Evolutionary conservation across 1,139 yeast genomes (phyloP), one percentile per base, ranked within the genome.

Genomic region (Pichia sp.): DNA sequence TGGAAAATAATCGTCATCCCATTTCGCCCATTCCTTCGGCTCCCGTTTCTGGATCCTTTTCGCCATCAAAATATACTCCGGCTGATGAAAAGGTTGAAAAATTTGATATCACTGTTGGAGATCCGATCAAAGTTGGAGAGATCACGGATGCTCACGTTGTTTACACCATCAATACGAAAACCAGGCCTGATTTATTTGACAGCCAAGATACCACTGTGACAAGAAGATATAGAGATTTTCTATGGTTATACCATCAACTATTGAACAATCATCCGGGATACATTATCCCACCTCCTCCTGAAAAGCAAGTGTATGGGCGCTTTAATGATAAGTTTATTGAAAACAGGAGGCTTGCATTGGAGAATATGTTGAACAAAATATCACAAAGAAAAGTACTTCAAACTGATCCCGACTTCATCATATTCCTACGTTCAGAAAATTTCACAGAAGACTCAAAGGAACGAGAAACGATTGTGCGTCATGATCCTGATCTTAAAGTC

Each of bases 281-380:
- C 56, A 86, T 95, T 45, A 85, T 95, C 31, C 99, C 99, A 0
- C 97, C 99, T 0, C 98, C 99, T 10, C 99, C 99, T 1, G 89
- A 90, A 42, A 95, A 95, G 67, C 98, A 93, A 70, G 88, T 90
- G 0, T 86, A 92, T 56, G 97, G 97, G 3, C 76, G 96, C 60
- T 74, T 74, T 55, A 89, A 90, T 65, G 92, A 88, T 62, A 90
- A 85, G 64, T 90, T 93, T 65, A 84, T 93, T 53, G 98, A 92
- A 67, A 83, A 82, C 61, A 80, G 99, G 70, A 76, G 98, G 57
- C 74, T 84, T 44, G 90, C 95, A n/a, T 75, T 93, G 68, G 97
- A 92, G 66, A 82, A 80, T 61, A 95, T 93, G 99, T 76, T 93
- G 57, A 74, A 70, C 55, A 87, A 87, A 65, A 85, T 89, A 36